Evolutionary conservation across 345 rosid genomes (phyloP).

Genomic region (Toxicodendron radicans): DNA sequence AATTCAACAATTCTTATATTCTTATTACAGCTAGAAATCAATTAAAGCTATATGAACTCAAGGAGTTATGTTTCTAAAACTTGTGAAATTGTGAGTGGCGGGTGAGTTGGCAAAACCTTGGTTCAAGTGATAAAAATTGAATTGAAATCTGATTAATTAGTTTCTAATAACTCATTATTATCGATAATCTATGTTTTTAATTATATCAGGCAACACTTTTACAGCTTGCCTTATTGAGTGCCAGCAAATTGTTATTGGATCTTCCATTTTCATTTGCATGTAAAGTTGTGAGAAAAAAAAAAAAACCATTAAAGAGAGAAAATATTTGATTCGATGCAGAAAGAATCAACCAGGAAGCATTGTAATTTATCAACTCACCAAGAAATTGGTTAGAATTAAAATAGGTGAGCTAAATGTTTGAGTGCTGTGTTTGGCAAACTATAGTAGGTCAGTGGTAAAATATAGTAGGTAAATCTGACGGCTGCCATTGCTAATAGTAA

Average conservation of each 20-base stretch:
- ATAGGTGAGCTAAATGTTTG: neutral
- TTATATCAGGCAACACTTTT: neutral
- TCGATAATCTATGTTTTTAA: no score
- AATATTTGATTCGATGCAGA: neutral
- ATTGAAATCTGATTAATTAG: neutral
- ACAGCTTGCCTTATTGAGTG: conserved; percentile 3
- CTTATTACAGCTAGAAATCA: no score
- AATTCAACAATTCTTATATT: no score
- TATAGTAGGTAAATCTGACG: no score
- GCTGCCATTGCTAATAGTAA: no score
- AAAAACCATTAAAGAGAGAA: neutral
- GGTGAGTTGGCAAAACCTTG: no score
- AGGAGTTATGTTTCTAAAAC: no score
- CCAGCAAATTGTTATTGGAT: conserved; percentile 1
- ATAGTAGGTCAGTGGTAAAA: no score
- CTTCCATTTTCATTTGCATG: neutral
- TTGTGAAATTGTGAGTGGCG: no score
- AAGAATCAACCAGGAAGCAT: neutral
- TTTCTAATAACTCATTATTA: neutral
- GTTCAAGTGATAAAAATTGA: no score
- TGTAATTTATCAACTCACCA: neutral
- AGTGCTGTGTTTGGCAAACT: no score
- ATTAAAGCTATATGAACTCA: no score
- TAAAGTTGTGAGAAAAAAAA: neutral
- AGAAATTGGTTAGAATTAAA: neutral